Percentiles rank a stretch among this genome's conserved stretches.
Conservation (phyloP, 2,329 filamentous ascomycete genomes). For the Diaporthe sp. region DNA sequence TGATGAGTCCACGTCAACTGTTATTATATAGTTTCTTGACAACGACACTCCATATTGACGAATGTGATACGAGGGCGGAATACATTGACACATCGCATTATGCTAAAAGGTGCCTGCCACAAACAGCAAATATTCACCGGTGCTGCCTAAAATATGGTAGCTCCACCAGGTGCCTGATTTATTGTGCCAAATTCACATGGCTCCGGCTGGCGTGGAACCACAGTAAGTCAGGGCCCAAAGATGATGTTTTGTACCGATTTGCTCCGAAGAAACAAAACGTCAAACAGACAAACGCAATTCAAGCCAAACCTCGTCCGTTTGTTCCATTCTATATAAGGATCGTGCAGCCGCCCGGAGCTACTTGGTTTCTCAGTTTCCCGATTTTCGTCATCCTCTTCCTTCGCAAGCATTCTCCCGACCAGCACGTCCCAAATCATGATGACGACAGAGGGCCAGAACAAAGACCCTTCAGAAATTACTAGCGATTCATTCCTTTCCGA, state of each 20-base stretch:
- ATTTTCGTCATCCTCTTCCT: neutral
- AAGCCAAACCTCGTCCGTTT: neutral
- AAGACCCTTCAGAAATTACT: neutral
- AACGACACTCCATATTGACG: too few relatives aligned
- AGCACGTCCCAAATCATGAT: neutral
- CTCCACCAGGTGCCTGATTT: neutral
- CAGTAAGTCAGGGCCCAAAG: neutral
- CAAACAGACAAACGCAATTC: neutral
- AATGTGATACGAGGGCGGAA: neutral
- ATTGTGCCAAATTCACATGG: neutral
- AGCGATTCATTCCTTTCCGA: too few relatives aligned
- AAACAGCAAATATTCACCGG: neutral
- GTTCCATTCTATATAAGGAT: too few relatives aligned
- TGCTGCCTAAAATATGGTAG: neutral
- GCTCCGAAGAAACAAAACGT: too few relatives aligned
- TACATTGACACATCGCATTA: neutral
- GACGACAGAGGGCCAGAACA: neutral
- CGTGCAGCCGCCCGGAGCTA: neutral
- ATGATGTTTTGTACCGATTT: neutral
- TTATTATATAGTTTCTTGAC: too few relatives aligned
- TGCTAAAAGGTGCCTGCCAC: neutral
- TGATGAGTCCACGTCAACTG: neutral
- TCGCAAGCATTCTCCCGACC: neutral
- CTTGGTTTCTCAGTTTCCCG: too few relatives aligned
- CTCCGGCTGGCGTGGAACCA: neutral